Percentiles rank a stretch among this genome's conserved stretches.
phyloP scores from a whole-genome alignment of 768 basidiomycete genomes.

The Hygrophorus russula region DNA sequence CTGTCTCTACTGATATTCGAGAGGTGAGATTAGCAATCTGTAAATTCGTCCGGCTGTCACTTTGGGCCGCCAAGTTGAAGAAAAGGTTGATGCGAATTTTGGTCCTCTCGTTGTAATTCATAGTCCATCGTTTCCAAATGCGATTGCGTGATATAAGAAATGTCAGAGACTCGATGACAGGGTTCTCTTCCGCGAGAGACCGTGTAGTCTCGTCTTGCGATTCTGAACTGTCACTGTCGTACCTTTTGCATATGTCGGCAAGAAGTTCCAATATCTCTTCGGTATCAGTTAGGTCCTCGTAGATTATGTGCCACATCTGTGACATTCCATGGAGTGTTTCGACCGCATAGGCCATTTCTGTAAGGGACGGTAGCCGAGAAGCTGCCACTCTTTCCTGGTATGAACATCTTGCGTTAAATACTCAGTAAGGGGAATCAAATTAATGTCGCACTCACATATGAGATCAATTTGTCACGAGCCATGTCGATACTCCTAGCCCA shows the following conservation, averaged over 20 bases:
- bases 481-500: neutral
- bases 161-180: neutral
- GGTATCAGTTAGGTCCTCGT: neutral
- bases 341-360: neutral
- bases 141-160: neutral
- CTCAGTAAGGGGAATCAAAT: no score
- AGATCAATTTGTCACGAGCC: neutral
- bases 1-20: constrained; percentile 12
- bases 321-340: neutral
- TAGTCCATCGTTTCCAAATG: constrained; percentile 9
- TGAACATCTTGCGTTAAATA: neutral
- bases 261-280: neutral
- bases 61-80: constrained; percentile 12
- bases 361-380: neutral
- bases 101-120: constrained; percentile 12
- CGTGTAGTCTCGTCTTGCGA: neutral
- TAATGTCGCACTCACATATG: neutral
- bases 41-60: constrained; percentile 12
- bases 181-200: neutral
- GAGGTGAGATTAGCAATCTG: constrained; percentile 11
- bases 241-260: neutral
- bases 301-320: neutral
- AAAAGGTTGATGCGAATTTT: constrained; percentile 13
- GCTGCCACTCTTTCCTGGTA: neutral
- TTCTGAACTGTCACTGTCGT: neutral